Percentiles rank a stretch among this genome's conserved stretches.
Conservation (phyloP, 164 flowering plant genomes). For the Chloranthus sessilifolius region DNA sequence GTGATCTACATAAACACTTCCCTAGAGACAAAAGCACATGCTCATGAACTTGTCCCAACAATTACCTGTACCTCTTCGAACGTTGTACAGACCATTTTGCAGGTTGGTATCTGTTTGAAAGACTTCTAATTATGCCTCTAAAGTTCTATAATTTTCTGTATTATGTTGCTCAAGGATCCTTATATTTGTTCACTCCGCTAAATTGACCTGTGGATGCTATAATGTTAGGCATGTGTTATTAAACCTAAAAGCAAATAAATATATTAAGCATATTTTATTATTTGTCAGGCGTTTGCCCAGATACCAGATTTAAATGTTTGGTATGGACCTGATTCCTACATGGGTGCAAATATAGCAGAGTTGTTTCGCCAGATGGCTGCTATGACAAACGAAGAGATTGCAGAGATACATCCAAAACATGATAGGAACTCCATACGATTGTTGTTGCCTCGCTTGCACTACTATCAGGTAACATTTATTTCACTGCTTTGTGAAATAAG, state of each 20-base stretch:
- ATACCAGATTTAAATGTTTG: constrained; percentile 65
- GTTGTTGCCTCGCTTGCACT: constrained; percentile 70
- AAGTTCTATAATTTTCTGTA: too few species aligned
- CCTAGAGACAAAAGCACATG: constrained; percentile 86
- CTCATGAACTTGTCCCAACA: constrained; percentile 94
- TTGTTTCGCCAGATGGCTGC: constrained; percentile 76
- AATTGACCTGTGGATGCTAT: neutral
- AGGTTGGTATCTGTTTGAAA: constrained; percentile 43
- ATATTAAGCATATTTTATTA: too few species aligned
- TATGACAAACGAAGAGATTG: constrained; percentile 92
- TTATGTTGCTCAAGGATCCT: too few species aligned
- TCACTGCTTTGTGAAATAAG: neutral
- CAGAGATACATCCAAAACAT: constrained; percentile 75
- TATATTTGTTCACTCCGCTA: neutral
- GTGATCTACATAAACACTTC: constrained; percentile 93
- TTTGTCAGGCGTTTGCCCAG: constrained; percentile 85
- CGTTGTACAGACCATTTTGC: constrained; percentile 87
- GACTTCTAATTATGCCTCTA: neutral
- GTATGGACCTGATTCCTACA: constrained; percentile 98
- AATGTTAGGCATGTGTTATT: neutral
- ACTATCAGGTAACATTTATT: constrained; percentile 60
- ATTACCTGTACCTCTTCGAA: constrained; percentile 97
- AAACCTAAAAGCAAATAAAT: neutral
- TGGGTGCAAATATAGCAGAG: constrained; percentile 93
- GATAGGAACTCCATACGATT: constrained; percentile 62